These are phyloP conservation scores for Cryptococcus depauperatus DNA, from an alignment of 1,284 basidiomycete genomes.

Conservation along the genomic window DNA sequence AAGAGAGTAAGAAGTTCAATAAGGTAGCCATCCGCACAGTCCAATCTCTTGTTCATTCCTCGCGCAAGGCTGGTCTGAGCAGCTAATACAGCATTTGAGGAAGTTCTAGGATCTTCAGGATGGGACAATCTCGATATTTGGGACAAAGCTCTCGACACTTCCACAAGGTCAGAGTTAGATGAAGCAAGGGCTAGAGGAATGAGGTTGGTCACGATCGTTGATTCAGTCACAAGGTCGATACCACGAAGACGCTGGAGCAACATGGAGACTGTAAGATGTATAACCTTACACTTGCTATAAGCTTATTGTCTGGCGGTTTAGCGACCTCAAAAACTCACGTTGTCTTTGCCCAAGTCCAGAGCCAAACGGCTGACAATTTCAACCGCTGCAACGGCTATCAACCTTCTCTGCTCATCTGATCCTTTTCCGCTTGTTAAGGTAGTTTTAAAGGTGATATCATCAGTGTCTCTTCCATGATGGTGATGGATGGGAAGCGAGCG, in stretches of 20 bases:
- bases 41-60: conserved; percentile 59
- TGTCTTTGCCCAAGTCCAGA: conserved; percentile 69
- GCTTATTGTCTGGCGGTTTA: too few species aligned
- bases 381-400: conserved; percentile 83
- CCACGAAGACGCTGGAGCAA: conserved; percentile 77
- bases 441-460: conserved; percentile 14
- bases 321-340: conserved; percentile 57
- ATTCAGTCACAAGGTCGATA: conserved; percentile 76
- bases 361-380: conserved; percentile 77
- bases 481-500: conserved; percentile 15
- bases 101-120: conserved; percentile 72
- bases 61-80: conserved; percentile 81
- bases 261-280: conserved; percentile 81
- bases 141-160: conserved; percentile 79
- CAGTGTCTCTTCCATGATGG: conserved; percentile 9
- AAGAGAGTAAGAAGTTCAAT: conserved; percentile 77
- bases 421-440: conserved; percentile 19
- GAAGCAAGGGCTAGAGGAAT: conserved; percentile 79
- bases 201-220: conserved; percentile 82
- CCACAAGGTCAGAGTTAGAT: conserved; percentile 67
- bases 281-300: too few species aligned
- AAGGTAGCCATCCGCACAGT: conserved; percentile 72
- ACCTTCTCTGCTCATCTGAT: conserved; percentile 73
- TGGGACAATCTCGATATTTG: conserved; percentile 75
- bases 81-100: conserved; percentile 79